Percentiles rank a stretch among this genome's conserved stretches.
Conservation (phyloP, 129 eudicot genomes). For the Mikania micrantha region DNA sequence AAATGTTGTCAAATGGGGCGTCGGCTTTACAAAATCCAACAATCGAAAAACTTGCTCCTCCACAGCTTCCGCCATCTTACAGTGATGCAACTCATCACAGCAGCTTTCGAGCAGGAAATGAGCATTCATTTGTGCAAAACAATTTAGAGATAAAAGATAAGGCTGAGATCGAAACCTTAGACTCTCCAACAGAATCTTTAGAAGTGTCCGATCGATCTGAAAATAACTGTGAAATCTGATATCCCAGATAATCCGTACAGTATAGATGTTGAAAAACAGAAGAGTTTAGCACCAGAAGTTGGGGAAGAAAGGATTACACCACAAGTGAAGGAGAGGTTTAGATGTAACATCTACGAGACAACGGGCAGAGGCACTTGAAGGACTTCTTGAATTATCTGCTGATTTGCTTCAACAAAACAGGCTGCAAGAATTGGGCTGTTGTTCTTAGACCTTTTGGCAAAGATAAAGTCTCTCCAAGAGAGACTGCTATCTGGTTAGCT, state of each 20-base stretch:
- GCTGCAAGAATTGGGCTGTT: slow-evolving; percentile 74
- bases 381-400: slow-evolving; percentile 87
- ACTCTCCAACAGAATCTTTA: slow-evolving; percentile 32
- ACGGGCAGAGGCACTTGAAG: slow-evolving; percentile 98
- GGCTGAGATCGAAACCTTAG: slow-evolving; percentile 32
- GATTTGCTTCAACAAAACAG: slow-evolving; percentile 86
- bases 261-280: slow-evolving; percentile 37
- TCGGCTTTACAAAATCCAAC: slow-evolving; percentile 37
- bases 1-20: slow-evolving; percentile 29
- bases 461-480: slow-evolving; percentile 92
- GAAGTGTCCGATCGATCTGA: slow-evolving; percentile 39
- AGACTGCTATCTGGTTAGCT: slow-evolving; percentile 98
- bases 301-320: slow-evolving; percentile 29
- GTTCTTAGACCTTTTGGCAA: slow-evolving; percentile 91
- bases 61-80: slow-evolving; percentile 41
- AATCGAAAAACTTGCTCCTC: slow-evolving; percentile 35
- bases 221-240: slow-evolving; percentile 22
- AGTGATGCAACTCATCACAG: slow-evolving; percentile 61
- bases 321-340: slow-evolving; percentile 50
- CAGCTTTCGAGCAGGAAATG: slow-evolving; percentile 53
- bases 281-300: slow-evolving; percentile 21
- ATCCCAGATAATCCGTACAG: slow-evolving; percentile 26
- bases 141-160: slow-evolving; percentile 37
- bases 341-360: slow-evolving; percentile 85
- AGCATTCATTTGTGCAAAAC: slow-evolving; percentile 44